phyloP scores from a whole-genome alignment of 768 basidiomycete genomes.

The Lentinula sp. region DNA sequence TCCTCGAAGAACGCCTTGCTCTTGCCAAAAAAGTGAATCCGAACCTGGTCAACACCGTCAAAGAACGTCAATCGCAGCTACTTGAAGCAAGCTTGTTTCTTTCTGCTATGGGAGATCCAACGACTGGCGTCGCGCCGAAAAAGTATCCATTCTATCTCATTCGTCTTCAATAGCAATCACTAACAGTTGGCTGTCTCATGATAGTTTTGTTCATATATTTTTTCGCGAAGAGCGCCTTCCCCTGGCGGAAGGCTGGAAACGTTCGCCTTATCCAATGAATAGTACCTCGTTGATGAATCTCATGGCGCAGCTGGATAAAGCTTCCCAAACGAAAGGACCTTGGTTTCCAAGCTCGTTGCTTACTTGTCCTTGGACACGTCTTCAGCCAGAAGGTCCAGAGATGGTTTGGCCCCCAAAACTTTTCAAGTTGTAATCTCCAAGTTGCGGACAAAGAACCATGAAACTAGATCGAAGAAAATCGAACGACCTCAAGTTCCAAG shows the following conservation, averaged over 20 bases:
- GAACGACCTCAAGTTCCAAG: too few relatives aligned
- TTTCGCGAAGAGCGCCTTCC: slow-evolving; percentile 7
- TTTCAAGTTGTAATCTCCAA: neutral
- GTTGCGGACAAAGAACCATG: too few relatives aligned
- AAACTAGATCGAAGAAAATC: too few relatives aligned
- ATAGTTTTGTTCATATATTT: slow-evolving; percentile 4
- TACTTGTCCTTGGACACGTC: neutral
- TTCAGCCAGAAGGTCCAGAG: slow-evolving; percentile 3
- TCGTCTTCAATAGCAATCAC: neutral
- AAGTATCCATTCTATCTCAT: neutral
- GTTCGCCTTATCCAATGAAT: neutral
- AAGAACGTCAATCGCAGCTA: slow-evolving; percentile 9
- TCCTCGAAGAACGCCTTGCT: slow-evolving; percentile 5
- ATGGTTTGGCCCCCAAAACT: neutral
- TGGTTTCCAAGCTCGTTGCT: neutral
- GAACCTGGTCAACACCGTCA: slow-evolving; percentile 7
- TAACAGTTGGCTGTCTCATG: neutral
- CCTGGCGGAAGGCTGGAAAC: slow-evolving; percentile 2
- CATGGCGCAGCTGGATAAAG: neutral
- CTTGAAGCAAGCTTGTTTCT: slow-evolving; percentile 10
- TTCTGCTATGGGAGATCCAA: slow-evolving; percentile 9
- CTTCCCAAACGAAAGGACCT: neutral
- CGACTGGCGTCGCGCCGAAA: neutral
- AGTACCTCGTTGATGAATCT: neutral
- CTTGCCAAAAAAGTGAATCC: slow-evolving; percentile 9